A percentile compares a stretch with the other conserved stretches of the same genome.
These are phyloP conservation scores for Phyllosticta capitalensis DNA, from an alignment of 2,329 filamentous ascomycete species.

Conservation along the genomic window DNA sequence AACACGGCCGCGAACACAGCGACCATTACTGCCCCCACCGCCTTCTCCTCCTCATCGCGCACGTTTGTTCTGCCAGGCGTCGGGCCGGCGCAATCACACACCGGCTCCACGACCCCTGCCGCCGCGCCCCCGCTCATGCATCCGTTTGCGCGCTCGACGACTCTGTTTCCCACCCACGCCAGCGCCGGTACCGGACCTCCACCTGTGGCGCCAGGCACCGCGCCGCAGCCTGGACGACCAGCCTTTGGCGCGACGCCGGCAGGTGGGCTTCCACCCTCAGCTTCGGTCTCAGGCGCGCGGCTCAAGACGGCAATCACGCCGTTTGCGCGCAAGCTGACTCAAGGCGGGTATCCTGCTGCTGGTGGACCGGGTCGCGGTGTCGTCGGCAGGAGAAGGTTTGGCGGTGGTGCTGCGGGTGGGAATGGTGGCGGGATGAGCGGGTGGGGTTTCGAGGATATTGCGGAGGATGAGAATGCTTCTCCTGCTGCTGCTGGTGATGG, in stretches of 20 bases:
- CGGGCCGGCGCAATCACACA: not conserved
- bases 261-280: not conserved
- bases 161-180: not conserved
- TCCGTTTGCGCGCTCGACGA: not conserved
- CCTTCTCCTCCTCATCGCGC: slow-evolving; percentile 13
- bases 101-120: not conserved
- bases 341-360: slow-evolving; percentile 17
- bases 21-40: slow-evolving; percentile 14
- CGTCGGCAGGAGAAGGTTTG: not conserved
- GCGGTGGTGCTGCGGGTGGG: not conserved
- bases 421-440: not conserved
- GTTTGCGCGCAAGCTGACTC: slow-evolving; percentile 28
- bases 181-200: not conserved
- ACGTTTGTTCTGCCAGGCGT: not conserved
- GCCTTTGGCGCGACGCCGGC: not conserved
- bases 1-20: slow-evolving; percentile 12
- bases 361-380: not conserved
- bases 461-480: not conserved
- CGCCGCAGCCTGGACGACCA: slow-evolving; percentile 2
- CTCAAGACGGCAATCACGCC: slow-evolving; percentile 29
- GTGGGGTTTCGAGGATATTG: not conserved
- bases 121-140: slow-evolving; percentile 1
- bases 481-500: not conserved
- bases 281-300: not conserved
- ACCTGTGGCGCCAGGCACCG: not conserved